These are phyloP conservation scores for Raphanus hybrid DNA, from an alignment of 441 rosid genomes.

Conservation along the genomic window DNA sequence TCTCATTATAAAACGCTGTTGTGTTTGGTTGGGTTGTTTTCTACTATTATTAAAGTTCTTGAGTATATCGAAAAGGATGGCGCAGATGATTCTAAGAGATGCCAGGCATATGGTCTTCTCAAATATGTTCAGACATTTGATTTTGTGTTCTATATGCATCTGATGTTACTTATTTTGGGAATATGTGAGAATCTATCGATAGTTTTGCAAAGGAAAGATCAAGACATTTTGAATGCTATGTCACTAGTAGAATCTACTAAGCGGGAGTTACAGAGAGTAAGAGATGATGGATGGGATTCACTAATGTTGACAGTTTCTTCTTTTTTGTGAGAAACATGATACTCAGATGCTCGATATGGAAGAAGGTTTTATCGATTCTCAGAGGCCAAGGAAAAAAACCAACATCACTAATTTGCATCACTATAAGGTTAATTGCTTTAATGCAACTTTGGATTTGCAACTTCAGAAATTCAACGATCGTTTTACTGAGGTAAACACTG, in stretches of 20 bases:
- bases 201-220: background rate
- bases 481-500: too few relatives aligned
- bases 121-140: too few relatives aligned
- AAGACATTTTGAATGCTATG: background rate
- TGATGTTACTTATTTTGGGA: too few relatives aligned
- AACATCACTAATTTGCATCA: background rate
- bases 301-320: background rate
- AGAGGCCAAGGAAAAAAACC: background rate
- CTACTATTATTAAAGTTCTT: conserved; percentile 3
- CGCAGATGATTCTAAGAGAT: background rate
- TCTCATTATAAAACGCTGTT: too few relatives aligned
- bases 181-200: background rate
- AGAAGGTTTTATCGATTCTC: background rate
- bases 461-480: too few relatives aligned
- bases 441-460: too few relatives aligned
- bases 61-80: background rate
- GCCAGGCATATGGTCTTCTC: too few relatives aligned
- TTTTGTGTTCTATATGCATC: too few relatives aligned
- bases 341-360: background rate
- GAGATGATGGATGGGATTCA: background rate
- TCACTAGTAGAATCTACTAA: background rate
- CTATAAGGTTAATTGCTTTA: too few relatives aligned
- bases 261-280: background rate
- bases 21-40: background rate
- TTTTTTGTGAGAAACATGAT: background rate